Conservation (phyloP, 805 yeast species). For the Wickerhamomyces hampshirensis region DNA sequence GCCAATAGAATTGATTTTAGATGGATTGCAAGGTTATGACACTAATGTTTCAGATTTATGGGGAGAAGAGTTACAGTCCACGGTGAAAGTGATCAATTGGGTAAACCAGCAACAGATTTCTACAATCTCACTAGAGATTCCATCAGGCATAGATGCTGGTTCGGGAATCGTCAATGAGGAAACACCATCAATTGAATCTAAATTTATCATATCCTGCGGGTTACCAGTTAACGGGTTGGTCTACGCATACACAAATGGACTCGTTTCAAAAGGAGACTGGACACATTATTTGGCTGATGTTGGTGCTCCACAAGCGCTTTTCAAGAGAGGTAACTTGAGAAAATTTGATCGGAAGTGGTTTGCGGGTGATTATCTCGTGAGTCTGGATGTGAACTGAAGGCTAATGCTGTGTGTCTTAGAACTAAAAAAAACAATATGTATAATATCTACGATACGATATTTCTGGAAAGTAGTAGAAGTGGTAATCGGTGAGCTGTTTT, state of each 20-base stretch:
- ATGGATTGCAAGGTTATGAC: constrained; percentile 83
- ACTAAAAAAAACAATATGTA: no score
- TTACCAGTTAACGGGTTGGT: constrained; percentile 63
- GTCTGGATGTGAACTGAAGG: constrained; percentile 7
- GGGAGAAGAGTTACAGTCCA: constrained; percentile 33
- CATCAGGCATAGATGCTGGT: constrained; percentile 80
- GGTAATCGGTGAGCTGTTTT: no score
- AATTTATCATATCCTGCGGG: constrained; percentile 65
- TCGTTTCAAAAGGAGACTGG: constrained; percentile 42
- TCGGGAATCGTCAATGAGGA: constrained; percentile 49
- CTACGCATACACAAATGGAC: constrained; percentile 55
- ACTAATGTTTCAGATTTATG: constrained; percentile 56
- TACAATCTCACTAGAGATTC: constrained; percentile 68
- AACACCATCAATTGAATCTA: constrained; percentile 38
- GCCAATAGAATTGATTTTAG: constrained; percentile 76
- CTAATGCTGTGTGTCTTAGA: no score
- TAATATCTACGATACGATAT: no score
- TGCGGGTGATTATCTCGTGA: constrained; percentile 18
- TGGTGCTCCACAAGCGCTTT: constrained; percentile 63
- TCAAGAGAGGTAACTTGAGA: constrained; percentile 37
- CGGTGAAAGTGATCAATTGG: constrained; percentile 57
- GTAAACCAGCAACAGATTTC: constrained; percentile 45
- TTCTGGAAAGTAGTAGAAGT: no score
- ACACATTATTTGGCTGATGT: constrained; percentile 61
- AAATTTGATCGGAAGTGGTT: constrained; percentile 39